Evolutionary conservation across 2,329 filamentous ascomycete genomes (phyloP), one percentile per base, ranked within the genome.

Genomic region (Periconia macrospinosa): DNA sequence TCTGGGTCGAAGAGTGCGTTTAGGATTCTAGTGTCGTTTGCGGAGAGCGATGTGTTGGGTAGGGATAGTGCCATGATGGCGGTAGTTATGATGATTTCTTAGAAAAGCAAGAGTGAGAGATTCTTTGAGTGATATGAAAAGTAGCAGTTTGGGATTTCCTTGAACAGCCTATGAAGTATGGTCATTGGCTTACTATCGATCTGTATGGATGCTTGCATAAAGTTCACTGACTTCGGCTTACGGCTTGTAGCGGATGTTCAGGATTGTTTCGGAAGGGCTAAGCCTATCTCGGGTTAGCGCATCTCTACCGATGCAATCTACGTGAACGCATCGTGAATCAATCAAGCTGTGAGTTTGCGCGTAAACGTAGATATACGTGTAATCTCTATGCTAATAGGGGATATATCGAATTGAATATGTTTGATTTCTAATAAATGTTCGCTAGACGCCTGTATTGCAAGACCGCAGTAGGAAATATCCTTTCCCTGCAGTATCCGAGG

Each of bases 41-140:
- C 54, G 23, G 72, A 69, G 19, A 76, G 60, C 6, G 57, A 51
- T 3, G 63, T 88, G 80, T 52, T 84, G 80, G 68, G 84, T 11
- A 53, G 45, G 40, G 55, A 30, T 46, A 66, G 54, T 15, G 65
- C 61, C 65, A 69, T 69, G 11, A 33, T 54, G 30, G 23, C 23
- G 23, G 23, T 27, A 5, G 23, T 27, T 27, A 27, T 5, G 23
- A 27, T 8, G 8, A 27, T 5, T 5, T 5, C 8, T 27, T 27
- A 27, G 23, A 8, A 8, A 27, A 8, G 23, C 23, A 27, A 8
- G 23, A 27, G 23, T 27, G 23, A 27, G 8, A 27, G 3, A 27
- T 27, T 27, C 8, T 27, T 8, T 8, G 3, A 27, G 23, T 27
- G 8, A 27, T 27, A 27, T 27, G 23, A 3, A 27, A 27, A 27